Evolutionary conservation across 2,329 filamentous ascomycete species (phyloP).

Genomic region (Ophiocordyceps unilateralis): DNA sequence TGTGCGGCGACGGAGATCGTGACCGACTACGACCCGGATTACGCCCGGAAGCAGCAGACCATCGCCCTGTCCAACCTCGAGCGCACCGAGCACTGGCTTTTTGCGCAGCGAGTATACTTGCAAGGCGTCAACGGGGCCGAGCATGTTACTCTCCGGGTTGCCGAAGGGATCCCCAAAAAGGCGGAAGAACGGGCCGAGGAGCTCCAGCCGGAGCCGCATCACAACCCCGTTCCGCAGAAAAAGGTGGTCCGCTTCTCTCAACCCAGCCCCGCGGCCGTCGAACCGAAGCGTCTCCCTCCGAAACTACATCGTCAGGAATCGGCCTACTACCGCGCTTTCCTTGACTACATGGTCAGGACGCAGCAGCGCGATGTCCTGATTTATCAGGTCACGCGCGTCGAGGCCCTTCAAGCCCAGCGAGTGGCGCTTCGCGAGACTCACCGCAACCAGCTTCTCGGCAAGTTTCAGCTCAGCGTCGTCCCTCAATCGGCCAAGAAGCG

Average conservation of each 20-base stretch:
- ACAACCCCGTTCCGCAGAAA: conserved; percentile 26
- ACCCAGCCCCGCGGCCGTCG: conserved; percentile 23
- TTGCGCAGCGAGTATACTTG: conserved; percentile 64
- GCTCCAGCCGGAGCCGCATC: conserved; percentile 10
- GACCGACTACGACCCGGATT: conserved; percentile 57
- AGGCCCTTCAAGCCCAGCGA: conserved; percentile 72
- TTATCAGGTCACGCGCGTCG: conserved; percentile 69
- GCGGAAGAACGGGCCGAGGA: conserved; percentile 11
- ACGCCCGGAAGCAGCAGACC: conserved; percentile 55
- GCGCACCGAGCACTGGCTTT: conserved; percentile 73
- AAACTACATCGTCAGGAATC: conserved; percentile 44
- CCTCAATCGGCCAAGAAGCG: conserved; percentile 54
- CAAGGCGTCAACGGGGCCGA: conserved; percentile 40
- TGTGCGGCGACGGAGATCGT: conserved; percentile 48
- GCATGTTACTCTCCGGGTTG: conserved; percentile 18
- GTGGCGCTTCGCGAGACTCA: conserved; percentile 57
- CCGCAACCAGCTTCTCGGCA: conserved; percentile 67
- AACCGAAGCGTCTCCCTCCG: conserved; percentile 32
- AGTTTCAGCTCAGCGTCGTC: conserved; percentile 59
- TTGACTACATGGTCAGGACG: conserved; percentile 50
- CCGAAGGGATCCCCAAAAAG: conserved; percentile 14
- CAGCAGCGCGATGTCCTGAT: conserved; percentile 62
- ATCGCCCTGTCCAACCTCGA: conserved; percentile 59
- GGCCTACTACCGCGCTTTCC: conserved; percentile 79
- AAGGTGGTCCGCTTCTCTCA: conserved; percentile 65